Evolutionary conservation across 345 rosid genomes (phyloP).

Genomic region (Populus ilicifolia): DNA sequence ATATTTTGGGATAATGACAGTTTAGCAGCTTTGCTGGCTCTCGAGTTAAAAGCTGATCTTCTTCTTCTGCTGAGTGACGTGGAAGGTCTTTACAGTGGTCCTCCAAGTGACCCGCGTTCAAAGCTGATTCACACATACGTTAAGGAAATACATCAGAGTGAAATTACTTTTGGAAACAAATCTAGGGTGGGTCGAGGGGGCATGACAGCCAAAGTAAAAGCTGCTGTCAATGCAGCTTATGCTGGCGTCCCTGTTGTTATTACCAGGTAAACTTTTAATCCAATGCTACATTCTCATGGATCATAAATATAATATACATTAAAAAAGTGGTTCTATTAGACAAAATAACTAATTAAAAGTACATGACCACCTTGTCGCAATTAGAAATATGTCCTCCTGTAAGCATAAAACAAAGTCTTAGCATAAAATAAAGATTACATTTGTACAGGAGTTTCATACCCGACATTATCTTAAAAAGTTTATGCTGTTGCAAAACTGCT

Average conservation of each 20-base stretch:
- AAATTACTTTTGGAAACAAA: conserved; percentile 94
- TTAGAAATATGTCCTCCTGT: not conserved
- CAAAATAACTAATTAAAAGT: not conserved
- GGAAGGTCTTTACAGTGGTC: conserved; percentile 93
- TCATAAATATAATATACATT: not conserved
- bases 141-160: conserved; percentile 72
- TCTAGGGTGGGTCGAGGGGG: conserved; percentile 99
- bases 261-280: conserved; percentile 54
- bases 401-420: not conserved
- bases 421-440: not conserved
- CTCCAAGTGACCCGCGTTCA: conserved; percentile 88
- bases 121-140: conserved; percentile 83
- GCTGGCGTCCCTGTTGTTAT: conserved; percentile 95
- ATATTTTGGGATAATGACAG: conserved; percentile 99
- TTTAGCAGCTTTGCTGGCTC: conserved; percentile 85
- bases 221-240: conserved; percentile 86
- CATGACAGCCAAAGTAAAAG: conserved; percentile 97
- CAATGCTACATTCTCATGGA: conserved; percentile 1
- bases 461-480: not conserved
- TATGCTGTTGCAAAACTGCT: not conserved
- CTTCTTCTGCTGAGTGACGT: conserved; percentile 93
- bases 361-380: not conserved
- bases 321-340: not conserved
- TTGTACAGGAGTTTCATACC: not conserved
- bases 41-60: conserved; percentile 95